Conservation (phyloP, 2,329 filamentous ascomycete genomes). For the Neonectria faginata region DNA sequence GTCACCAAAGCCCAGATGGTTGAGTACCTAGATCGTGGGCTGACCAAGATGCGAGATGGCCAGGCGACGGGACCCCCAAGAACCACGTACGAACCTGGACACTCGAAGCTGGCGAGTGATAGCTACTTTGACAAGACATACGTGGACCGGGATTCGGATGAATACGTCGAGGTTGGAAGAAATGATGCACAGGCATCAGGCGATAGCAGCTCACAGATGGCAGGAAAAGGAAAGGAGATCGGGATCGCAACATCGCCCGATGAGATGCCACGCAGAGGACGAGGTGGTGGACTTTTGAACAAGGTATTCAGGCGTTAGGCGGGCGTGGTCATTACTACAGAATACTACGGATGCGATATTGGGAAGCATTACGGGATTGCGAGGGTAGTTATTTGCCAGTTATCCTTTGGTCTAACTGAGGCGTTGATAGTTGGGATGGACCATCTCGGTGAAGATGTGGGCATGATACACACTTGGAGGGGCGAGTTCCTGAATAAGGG, state of each 20-base stretch:
- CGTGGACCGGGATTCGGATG: conserved; percentile 47
- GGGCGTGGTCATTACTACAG: conserved; percentile 33
- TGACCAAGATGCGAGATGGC: conserved; percentile 56
- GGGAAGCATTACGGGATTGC: background rate
- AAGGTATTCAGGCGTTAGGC: conserved; percentile 52
- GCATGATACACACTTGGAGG: conserved; percentile 17
- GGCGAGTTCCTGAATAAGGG: background rate
- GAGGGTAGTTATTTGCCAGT: background rate
- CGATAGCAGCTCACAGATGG: conserved; percentile 33
- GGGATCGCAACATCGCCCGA: conserved; percentile 34
- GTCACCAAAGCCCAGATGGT: conserved; percentile 61
- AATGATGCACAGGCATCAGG: conserved; percentile 40
- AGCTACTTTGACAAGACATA: conserved; percentile 45
- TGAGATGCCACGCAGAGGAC: conserved; percentile 41
- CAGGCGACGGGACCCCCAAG: conserved; percentile 34
- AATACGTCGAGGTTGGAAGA: conserved; percentile 51
- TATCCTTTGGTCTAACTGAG: conserved; percentile 13
- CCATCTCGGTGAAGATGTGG: conserved; percentile 16
- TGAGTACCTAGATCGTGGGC: conserved; percentile 60
- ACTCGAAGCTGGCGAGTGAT: conserved; percentile 49
- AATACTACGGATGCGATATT: conserved; percentile 5
- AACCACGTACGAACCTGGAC: conserved; percentile 41
- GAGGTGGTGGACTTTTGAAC: conserved; percentile 50
- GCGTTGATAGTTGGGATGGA: conserved; percentile 17
- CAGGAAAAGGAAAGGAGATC: conserved; percentile 39